Evolutionary conservation across 2,329 filamentous ascomycete species (phyloP).

Genomic region (Lachnellula cervina): DNA sequence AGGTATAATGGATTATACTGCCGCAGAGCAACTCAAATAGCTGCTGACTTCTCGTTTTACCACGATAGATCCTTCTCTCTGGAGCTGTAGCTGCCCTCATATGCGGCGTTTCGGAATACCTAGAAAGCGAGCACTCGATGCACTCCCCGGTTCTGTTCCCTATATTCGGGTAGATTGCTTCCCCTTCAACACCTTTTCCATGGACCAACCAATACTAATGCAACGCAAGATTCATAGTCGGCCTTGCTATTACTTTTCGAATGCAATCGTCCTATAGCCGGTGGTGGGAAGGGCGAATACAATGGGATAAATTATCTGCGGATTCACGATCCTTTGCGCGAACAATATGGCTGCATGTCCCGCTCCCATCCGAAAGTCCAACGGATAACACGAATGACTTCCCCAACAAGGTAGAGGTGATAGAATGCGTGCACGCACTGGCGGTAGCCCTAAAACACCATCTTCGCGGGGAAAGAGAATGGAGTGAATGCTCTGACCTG

Average conservation of each 20-base stretch:
- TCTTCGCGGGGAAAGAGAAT: conserved; percentile 12
- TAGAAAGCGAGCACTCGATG: conserved; percentile 7
- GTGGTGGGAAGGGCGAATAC: conserved; percentile 15
- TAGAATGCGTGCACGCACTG: conserved; percentile 4
- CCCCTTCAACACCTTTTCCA: background rate
- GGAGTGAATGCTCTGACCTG: conserved; percentile 7
- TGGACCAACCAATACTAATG: background rate
- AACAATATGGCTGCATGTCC: conserved; percentile 14
- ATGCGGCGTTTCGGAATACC: conserved; percentile 1
- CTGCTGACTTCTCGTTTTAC: background rate
- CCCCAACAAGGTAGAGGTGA: conserved; percentile 1
- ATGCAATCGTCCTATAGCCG: conserved; percentile 17
- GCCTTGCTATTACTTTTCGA: conserved; percentile 15
- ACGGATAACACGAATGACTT: background rate
- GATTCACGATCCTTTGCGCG: conserved; percentile 13
- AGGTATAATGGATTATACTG: conserved; percentile 3
- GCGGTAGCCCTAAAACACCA: conserved; percentile 15
- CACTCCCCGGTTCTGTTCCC: conserved; percentile 15
- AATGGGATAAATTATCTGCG: conserved; percentile 16
- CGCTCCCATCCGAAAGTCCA: background rate
- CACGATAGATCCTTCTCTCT: conserved; percentile 8
- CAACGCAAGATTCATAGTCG: conserved; percentile 12
- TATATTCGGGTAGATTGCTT: conserved; percentile 8
- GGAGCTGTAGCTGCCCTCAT: conserved; percentile 6
- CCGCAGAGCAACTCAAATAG: background rate